phyloP scores from a whole-genome alignment of 306 rosid species.

The Trifolium dubium region DNA sequence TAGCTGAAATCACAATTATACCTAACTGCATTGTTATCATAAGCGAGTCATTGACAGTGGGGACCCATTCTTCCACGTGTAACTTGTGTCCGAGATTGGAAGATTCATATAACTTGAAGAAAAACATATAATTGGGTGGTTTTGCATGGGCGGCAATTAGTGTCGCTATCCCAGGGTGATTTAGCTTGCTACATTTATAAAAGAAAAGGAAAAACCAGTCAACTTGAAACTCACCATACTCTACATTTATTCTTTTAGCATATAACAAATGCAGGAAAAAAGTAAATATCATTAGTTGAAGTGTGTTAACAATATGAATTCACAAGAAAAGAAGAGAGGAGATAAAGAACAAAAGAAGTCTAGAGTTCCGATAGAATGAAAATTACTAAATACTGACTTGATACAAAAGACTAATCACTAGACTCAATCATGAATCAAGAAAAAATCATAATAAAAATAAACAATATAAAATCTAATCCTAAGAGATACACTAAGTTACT shows the following conservation, averaged over 20 bases:
- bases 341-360: not conserved
- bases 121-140: conserved; percentile 87
- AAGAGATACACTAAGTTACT: too few species aligned
- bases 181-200: conserved; percentile 63
- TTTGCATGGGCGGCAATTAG: conserved; percentile 87
- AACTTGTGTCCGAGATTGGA: conserved; percentile 74
- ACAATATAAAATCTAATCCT: too few species aligned
- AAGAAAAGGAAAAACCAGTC: conserved; percentile 12
- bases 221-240: conserved; percentile 7
- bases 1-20: conserved; percentile 34
- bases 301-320: not conserved
- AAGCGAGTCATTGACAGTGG: conserved; percentile 42
- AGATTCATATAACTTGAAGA: conserved; percentile 75
- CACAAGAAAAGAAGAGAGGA: not conserved
- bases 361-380: not conserved
- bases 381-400: too few species aligned
- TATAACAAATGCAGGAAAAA: conserved; percentile 23
- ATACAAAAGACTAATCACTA: too few species aligned
- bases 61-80: conserved; percentile 61
- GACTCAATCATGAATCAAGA: too few species aligned
- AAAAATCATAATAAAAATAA: too few species aligned
- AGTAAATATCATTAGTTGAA: conserved; percentile 3
- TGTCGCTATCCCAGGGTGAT: conserved; percentile 74
- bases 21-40: conserved; percentile 52
- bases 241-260: conserved; percentile 6